Conservation (phyloP, 345 rosid genomes). For the Cardiospermum halicacabum region DNA sequence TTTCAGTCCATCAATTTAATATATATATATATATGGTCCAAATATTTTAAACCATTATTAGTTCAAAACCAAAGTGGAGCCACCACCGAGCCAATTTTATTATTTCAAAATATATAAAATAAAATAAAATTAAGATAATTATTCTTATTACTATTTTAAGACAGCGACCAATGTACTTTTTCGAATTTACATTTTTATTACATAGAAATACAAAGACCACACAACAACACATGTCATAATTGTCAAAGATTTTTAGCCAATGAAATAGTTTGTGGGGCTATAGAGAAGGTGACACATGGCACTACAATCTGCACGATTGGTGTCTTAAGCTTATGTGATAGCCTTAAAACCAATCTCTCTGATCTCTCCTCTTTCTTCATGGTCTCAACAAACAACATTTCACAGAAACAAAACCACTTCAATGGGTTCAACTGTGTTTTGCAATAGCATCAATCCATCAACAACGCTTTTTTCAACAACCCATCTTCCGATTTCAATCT, state of each 20-base stretch:
- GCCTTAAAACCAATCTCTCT: constrained; percentile 14
- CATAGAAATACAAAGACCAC: background rate
- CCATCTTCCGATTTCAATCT: constrained; percentile 36
- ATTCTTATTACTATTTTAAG: no score
- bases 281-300: constrained; percentile 37
- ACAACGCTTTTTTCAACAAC: constrained; percentile 44
- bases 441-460: constrained; percentile 43
- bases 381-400: background rate
- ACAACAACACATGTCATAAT: background rate
- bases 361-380: background rate
- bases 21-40: no score
- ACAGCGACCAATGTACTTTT: no score
- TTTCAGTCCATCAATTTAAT: no score
- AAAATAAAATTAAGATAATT: no score
- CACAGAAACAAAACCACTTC: no score
- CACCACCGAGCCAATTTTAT: no score
- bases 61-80: no score
- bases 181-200: background rate
- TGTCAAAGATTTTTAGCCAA: background rate
- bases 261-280: constrained; percentile 20
- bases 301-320: constrained; percentile 19
- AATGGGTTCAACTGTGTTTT: constrained; percentile 29
- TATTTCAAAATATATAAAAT: no score
- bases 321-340: constrained; percentile 19
- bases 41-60: no score